phyloP scores from a whole-genome alignment of 371 early-diverging fungal genomes.

The Basidiobolus meristosporus region DNA sequence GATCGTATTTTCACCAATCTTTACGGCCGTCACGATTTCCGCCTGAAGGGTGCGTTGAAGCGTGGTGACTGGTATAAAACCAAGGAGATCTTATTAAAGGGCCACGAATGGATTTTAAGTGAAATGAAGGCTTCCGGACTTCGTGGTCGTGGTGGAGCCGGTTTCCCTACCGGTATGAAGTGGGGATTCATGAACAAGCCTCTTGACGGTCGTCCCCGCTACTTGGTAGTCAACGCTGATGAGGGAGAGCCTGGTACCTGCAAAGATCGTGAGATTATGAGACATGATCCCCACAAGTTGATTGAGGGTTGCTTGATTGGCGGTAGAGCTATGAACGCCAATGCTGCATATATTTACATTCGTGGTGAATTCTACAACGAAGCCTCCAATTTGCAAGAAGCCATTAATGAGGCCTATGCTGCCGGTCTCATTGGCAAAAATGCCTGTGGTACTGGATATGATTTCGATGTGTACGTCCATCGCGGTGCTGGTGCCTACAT shows the following conservation, averaged over 20 bases:
- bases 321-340: conserved; percentile 93
- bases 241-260: conserved; percentile 98
- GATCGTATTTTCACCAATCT: conserved; percentile 96
- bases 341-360: conserved; percentile 93
- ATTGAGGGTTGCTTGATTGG: conserved; percentile 93
- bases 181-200: conserved; percentile 98
- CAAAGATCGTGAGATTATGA: conserved; percentile 96
- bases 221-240: conserved; percentile 93
- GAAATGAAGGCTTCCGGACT: conserved; percentile 92
- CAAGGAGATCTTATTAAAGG: conserved; percentile 90
- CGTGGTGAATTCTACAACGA: conserved; percentile 97
- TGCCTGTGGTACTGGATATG: conserved; percentile 88
- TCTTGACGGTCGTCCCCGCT: conserved; percentile 41
- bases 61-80: conserved; percentile 98
- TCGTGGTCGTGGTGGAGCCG: conserved; percentile 95
- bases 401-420: conserved; percentile 91
- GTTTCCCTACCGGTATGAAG: conserved; percentile 93
- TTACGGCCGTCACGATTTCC: conserved; percentile 80
- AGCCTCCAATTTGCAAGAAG: conserved; percentile 80
- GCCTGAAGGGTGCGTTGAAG: conserved; percentile 72
- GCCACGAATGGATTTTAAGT: conserved; percentile 90
- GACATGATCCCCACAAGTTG: conserved; percentile 95
- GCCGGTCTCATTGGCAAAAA: conserved; percentile 94
- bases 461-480: conserved; percentile 91
- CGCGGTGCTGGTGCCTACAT: conserved; percentile 97